phyloP scores from a whole-genome alignment of 2,329 filamentous ascomycete genomes.

The Thielaviopsis ethacetica region DNA sequence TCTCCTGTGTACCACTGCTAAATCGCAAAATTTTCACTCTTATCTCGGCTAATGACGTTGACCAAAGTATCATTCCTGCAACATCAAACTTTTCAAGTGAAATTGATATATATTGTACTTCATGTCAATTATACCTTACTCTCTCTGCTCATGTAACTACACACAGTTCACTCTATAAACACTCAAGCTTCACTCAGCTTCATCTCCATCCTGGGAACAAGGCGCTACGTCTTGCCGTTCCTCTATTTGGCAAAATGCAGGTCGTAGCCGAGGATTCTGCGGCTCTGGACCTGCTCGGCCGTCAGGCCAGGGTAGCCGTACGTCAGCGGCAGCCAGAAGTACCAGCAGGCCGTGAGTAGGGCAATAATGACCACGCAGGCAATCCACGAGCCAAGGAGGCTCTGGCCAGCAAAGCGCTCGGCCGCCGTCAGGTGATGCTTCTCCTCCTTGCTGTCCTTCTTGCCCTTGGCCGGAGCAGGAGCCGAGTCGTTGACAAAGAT shows the following conservation, averaged over 20 bases:
- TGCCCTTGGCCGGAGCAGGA: conserved; percentile 15
- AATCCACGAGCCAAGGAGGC: conserved; percentile 62
- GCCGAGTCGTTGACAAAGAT: conserved; percentile 68
- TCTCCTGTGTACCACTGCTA: too few relatives aligned
- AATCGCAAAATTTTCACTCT: too few relatives aligned
- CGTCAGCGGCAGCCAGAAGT: conserved; percentile 86
- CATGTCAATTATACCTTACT: not conserved
- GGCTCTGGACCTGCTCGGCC: conserved; percentile 58
- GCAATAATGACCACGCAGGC: conserved; percentile 55
- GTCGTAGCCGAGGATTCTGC: conserved; percentile 96
- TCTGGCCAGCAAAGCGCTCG: conserved; percentile 67
- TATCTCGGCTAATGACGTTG: too few relatives aligned
- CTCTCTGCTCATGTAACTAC: not conserved
- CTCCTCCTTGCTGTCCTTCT: conserved; percentile 25
- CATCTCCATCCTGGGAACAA: not conserved
- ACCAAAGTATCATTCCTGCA: too few relatives aligned
- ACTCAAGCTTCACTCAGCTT: not conserved
- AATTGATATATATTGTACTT: not conserved
- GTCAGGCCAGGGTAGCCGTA: conserved; percentile 84
- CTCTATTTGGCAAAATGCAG: conserved; percentile 92
- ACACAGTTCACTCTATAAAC: not conserved
- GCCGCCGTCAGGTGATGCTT: conserved; percentile 58
- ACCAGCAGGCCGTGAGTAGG: conserved; percentile 60
- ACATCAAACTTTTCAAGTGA: not conserved
- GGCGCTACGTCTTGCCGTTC: not conserved